Conservation (phyloP, 73 alveolate species). For the Blepharisma japonicum region DNA sequence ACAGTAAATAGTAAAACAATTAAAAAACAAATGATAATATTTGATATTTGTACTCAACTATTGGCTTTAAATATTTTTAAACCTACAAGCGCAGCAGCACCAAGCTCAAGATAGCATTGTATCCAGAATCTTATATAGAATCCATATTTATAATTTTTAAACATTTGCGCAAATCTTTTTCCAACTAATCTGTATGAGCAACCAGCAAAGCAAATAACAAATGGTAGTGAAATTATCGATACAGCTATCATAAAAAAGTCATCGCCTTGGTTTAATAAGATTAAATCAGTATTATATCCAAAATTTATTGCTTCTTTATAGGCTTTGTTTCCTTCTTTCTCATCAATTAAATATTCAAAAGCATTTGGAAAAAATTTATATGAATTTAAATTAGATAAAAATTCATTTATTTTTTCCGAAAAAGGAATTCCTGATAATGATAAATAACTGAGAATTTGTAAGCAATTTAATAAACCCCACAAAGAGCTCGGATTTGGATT, state of each 20-base stretch:
- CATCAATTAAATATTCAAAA: conserved; percentile 13
- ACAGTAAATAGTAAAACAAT: neutral
- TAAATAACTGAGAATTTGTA: conserved; percentile 6
- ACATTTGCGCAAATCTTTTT: neutral
- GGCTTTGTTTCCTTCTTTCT: neutral
- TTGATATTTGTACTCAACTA: neutral
- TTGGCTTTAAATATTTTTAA: neutral
- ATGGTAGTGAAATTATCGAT: neutral
- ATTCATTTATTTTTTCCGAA: neutral
- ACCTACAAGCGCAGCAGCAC: neutral
- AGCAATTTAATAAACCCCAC: neutral
- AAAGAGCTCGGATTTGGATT: conserved; percentile 5
- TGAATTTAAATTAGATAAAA: neutral
- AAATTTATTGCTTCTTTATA: neutral
- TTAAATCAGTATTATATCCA: neutral
- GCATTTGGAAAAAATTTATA: neutral
- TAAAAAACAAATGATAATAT: neutral
- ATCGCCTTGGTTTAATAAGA: neutral
- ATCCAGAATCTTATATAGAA: conserved; percentile 24
- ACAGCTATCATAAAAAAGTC: neutral
- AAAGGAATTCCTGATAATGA: neutral
- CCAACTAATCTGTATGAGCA: neutral
- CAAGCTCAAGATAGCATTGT: neutral
- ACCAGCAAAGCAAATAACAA: neutral
- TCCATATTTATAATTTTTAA: neutral